Evolutionary conservation across 2,329 filamentous ascomycete species (phyloP).

Genomic region (Neoscytalidium dimidiatum): DNA sequence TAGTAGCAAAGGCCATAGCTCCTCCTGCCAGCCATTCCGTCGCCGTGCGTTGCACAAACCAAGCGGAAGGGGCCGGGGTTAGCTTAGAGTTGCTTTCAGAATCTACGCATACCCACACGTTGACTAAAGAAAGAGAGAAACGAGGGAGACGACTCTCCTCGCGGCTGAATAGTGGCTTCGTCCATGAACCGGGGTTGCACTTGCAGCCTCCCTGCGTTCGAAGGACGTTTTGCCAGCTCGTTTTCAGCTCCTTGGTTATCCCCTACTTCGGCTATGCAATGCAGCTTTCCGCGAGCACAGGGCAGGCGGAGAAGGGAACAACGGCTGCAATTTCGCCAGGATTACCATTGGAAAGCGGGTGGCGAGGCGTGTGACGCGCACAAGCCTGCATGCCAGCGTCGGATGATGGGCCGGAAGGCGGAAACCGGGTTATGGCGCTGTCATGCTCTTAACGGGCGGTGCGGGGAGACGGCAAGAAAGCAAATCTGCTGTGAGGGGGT

Average conservation of each 20-base stretch:
- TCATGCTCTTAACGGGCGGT: neutral
- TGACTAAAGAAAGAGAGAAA: neutral
- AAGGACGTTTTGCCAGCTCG: no score
- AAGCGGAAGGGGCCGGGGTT: neutral
- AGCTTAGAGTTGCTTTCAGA: no score
- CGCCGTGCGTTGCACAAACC: neutral
- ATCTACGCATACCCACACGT: no score
- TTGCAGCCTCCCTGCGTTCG: no score
- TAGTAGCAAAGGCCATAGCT: neutral
- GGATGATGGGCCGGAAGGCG: neutral
- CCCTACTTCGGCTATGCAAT: constrained; percentile 3
- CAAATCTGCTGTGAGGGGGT: neutral
- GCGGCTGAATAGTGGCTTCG: neutral
- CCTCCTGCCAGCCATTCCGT: neutral
- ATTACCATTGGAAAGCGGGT: neutral
- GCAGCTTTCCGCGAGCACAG: constrained; percentile 6
- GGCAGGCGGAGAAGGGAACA: neutral
- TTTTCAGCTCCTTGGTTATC: neutral
- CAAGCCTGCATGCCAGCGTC: neutral
- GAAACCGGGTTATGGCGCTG: neutral
- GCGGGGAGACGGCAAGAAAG: neutral
- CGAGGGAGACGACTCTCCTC: neutral
- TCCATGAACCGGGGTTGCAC: neutral
- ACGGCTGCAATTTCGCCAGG: neutral
- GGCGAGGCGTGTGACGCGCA: neutral